Conservation (phyloP, 495 filamentous ascomycete genomes). For the Sabuloglossum arenarium region DNA sequence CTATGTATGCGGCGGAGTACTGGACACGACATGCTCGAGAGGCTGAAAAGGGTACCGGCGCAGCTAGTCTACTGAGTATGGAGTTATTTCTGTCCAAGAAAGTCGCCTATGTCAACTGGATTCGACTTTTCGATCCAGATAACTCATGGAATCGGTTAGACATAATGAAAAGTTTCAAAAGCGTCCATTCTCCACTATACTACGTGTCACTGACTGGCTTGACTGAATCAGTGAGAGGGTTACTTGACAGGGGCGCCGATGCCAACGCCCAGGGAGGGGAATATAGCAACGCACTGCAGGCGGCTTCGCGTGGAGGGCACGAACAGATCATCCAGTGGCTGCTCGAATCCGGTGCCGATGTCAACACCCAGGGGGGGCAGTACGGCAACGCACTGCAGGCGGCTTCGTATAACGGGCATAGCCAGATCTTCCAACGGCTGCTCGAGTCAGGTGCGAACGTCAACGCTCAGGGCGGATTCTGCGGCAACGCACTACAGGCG, state of each 20-base stretch:
- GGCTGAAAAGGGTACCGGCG: not conserved
- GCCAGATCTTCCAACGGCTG: not conserved
- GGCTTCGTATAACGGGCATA: not conserved
- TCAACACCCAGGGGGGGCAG: constrained; percentile 6
- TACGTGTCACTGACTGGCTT: not conserved
- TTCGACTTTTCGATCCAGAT: not conserved
- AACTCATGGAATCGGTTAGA: not conserved
- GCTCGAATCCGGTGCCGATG: constrained; percentile 2
- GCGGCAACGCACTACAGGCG: constrained; percentile 11
- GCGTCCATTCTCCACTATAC: not conserved
- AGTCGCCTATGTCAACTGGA: not conserved
- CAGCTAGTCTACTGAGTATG: not conserved
- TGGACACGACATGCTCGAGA: not conserved
- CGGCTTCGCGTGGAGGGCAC: not conserved
- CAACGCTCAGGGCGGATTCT: constrained; percentile 4
- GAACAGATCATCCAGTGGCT: too few relatives aligned
- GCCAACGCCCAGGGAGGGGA: constrained; percentile 4
- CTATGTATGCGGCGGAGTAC: not conserved
- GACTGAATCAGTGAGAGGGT: not conserved
- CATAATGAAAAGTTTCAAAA: not conserved
- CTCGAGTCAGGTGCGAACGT: constrained; percentile 3
- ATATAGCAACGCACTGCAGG: constrained; percentile 10
- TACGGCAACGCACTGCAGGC: constrained; percentile 13
- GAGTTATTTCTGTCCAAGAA: not conserved
- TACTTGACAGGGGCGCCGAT: constrained; percentile 2